Base-by-base conservation (phyloP, 495 filamentous ascomycete genomes). In the Penicillium tannophilum region DNA sequence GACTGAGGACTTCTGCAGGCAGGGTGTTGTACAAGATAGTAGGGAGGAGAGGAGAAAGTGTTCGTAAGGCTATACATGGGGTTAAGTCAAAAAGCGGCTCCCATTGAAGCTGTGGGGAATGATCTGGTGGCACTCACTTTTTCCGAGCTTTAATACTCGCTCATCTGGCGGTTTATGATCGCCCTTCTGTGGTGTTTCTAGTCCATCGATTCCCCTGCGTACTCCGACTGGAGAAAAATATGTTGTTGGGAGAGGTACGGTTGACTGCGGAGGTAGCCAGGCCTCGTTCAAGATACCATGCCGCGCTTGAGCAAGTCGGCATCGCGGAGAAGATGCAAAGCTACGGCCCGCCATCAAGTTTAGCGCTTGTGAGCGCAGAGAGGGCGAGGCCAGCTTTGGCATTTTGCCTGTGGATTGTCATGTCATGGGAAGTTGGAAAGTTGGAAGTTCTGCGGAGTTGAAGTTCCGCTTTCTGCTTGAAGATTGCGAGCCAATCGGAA, bases 121-220 rank as follows among this genome's bases (percentile, higher is more conserved):
- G 33, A 8, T 23, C 4, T 39, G 16, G 5, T 41, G 19, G 24
- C 11, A 11, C 85, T 63, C 76, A 92, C 92, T 97, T 66, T 90
- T 93, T 54, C 94, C 93, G 3, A 98, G 86, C 71, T 94, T 93
- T 48, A 96, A 67, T 43, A 89, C 93, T 36, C 93, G 85, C 68
- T 94, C 87, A 74, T 92, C 86, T 8, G 87, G 88, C 1, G 78
- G 74, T 54, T 79, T 73, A 28, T 77, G 72, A 55, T 82, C 75
- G 39, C 63, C 63, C 24, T 65, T 60, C 23, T 5, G 54, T 20
- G 49, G 58, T 8, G 47, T 44, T 10, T 57, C 56, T 12, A 65
- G 56, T 24, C 63, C 66, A 42, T 69, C 54, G 16, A 69, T 17
- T 2, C 55, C 57, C 24, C 44, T 52, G 23, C 55, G 61, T 11